Base-by-base conservation (phyloP, 768 basidiomycete genomes). In the Xerocomus brunneocitrinus region DNA sequence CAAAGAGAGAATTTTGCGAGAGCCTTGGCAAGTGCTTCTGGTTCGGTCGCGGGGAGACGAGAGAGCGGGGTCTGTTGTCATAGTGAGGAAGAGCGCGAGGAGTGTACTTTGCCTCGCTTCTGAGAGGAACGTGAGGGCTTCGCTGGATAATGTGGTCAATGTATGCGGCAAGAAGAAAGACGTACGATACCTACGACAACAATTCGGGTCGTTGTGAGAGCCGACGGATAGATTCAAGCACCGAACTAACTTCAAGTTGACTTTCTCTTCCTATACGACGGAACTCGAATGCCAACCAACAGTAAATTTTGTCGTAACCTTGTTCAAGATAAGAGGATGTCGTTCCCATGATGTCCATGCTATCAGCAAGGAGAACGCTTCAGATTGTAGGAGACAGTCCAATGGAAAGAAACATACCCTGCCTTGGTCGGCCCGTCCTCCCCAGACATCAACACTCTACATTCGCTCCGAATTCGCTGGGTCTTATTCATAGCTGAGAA, bases 401-500 rank as follows among this genome's bases (percentile, higher is more conserved):
- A 10, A 10, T 16, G 39, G 27, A 22, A 27, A 43, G 36, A n/a
- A 5, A 63, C 76, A 38, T 56, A 91, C 88, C 89, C 91, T 31
- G 87, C 86, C 61, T 79, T 78, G 0, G 88, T 88, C 2, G 88
- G 82, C 8, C 87, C 84, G 32, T 86, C 85, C 61, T 91, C 90
- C 0, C 91, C 91, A 3, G 86, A 79, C 81, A 98, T 86, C 8
- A 99, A 76, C 2, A 93, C 82, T 43, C 85, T 76, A 66, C 94
- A 97, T 64, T 97, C 92, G 12, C 78, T 78, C 32, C 93, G 78
- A 56, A 99, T 95, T 41, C 73, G 74, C 61, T 89, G 86, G 0
- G 90, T 85, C 65, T 88, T 88, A 68, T 91, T 88, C 84, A 98
- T 89, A 0, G 90, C 89, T 3, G 77, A 72, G 66, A 98, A 98